Percentiles rank a stretch among this genome's conserved stretches.
phyloP scores from a whole-genome alignment of 148 eudicot genomes.

The Tetragonia tetragonoides region DNA sequence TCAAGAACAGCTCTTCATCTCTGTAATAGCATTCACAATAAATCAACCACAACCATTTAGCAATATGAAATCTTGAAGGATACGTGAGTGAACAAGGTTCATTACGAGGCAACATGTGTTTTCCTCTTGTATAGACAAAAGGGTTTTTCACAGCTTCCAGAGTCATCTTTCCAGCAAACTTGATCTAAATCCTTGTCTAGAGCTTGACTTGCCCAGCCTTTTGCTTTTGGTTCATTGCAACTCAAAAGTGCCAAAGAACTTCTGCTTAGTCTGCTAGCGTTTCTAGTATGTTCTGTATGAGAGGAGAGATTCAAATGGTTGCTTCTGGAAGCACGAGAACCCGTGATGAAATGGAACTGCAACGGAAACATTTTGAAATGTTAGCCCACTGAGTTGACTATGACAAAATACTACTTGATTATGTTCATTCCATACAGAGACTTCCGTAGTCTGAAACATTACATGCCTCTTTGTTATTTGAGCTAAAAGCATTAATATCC shows the following conservation, averaged over 20 bases:
- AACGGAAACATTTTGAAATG: neutral
- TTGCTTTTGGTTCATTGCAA: constrained; percentile 54
- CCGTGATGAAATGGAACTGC: constrained; percentile 58
- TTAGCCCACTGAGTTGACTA: neutral
- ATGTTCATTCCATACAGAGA: neutral
- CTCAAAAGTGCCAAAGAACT: constrained; percentile 40
- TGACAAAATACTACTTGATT: neutral
- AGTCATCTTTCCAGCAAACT: constrained; percentile 72
- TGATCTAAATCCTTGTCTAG: constrained; percentile 50
- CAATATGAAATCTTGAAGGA: neutral
- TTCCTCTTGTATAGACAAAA: constrained; percentile 66
- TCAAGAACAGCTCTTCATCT: constrained; percentile 45
- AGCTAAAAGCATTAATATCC: constrained; percentile 85
- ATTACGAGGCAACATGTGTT: constrained; percentile 48
- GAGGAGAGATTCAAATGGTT: constrained; percentile 11
- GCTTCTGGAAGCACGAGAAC: constrained; percentile 12
- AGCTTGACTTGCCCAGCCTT: constrained; percentile 55
- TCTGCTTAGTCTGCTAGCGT: constrained; percentile 15
- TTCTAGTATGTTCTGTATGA: constrained; percentile 22
- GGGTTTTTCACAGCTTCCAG: constrained; percentile 31
- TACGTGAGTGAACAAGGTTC: constrained; percentile 13
- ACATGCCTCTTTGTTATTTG: constrained; percentile 81
- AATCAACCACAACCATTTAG: neutral
- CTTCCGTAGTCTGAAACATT: neutral
- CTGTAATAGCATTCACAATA: constrained; percentile 31